Percentiles rank a stretch among this genome's conserved stretches.
phyloP scores from a whole-genome alignment of 2,329 filamentous ascomycete species.

The Chlorencoelia australis region DNA sequence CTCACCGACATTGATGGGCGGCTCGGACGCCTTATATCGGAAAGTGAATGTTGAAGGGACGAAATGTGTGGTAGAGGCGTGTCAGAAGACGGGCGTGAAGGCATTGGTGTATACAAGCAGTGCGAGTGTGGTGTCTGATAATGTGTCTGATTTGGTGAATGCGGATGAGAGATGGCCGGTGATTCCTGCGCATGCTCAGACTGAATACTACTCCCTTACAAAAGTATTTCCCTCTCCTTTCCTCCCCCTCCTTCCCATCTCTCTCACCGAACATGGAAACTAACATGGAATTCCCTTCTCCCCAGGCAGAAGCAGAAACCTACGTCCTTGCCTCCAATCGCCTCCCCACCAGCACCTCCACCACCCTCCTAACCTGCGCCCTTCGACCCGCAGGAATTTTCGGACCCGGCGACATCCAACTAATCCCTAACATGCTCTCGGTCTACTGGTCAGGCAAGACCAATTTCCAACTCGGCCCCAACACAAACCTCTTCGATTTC shows the following conservation, averaged over 20 bases:
- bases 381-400: slow-evolving; percentile 85
- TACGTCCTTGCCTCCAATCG: slow-evolving; percentile 71
- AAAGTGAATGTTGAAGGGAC: slow-evolving; percentile 88
- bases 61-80: slow-evolving; percentile 63
- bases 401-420: slow-evolving; percentile 75
- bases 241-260: background rate
- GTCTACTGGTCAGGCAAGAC: slow-evolving; percentile 60
- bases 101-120: slow-evolving; percentile 87
- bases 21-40: slow-evolving; percentile 54
- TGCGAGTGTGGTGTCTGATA: slow-evolving; percentile 79
- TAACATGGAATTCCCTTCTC: background rate
- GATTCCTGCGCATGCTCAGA: slow-evolving; percentile 59
- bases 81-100: slow-evolving; percentile 59
- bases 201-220: slow-evolving; percentile 81
- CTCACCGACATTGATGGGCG: slow-evolving; percentile 48
- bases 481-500: slow-evolving; percentile 60
- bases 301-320: slow-evolving; percentile 64
- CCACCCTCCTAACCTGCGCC: slow-evolving; percentile 59
- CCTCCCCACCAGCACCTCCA: slow-evolving; percentile 28
- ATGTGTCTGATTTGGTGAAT: slow-evolving; percentile 66
- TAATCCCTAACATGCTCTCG: slow-evolving; percentile 63
- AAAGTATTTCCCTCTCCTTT: slow-evolving; percentile 37
- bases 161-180: slow-evolving; percentile 76
- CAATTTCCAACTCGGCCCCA: slow-evolving; percentile 70
- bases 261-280: background rate